Conservation (phyloP, 2,329 filamentous ascomycete genomes). For the Colletotrichum godetiae region DNA sequence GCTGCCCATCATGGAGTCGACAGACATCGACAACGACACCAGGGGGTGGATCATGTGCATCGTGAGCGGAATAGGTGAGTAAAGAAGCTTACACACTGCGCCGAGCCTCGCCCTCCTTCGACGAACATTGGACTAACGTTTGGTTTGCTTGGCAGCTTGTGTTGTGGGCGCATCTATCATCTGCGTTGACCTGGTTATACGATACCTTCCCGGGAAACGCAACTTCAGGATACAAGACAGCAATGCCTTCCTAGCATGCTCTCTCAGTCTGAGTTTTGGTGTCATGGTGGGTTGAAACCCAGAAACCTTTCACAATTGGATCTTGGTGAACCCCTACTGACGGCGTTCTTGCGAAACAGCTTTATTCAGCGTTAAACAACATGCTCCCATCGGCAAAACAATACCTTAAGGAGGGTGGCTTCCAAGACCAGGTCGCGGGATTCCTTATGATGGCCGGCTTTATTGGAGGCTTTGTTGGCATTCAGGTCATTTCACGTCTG, state of each 20-base stretch:
- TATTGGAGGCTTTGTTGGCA: conserved; percentile 77
- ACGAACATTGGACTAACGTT: conserved; percentile 32
- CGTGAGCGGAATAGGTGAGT: conserved; percentile 79
- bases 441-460: conserved; percentile 78
- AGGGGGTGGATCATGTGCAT: conserved; percentile 94
- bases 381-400: conserved; percentile 90
- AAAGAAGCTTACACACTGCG: conserved; percentile 14
- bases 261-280: conserved; percentile 91
- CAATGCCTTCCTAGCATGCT: conserved; percentile 87
- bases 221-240: conserved; percentile 91
- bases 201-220: conserved; percentile 76
- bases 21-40: conserved; percentile 78
- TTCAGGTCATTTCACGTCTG: conserved; percentile 78
- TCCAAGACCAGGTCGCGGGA: conserved; percentile 74
- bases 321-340: background rate
- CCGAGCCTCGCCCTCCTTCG: background rate
- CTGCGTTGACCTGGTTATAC: conserved; percentile 84
- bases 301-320: background rate
- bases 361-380: conserved; percentile 91
- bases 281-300: conserved; percentile 79
- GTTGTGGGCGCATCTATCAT: conserved; percentile 85
- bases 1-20: conserved; percentile 50
- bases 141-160: conserved; percentile 59
- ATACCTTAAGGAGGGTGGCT: conserved; percentile 78
- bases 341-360: conserved; percentile 57